phyloP scores from a whole-genome alignment of 495 filamentous ascomycete genomes.

The Chlorociboria aeruginascens region DNA sequence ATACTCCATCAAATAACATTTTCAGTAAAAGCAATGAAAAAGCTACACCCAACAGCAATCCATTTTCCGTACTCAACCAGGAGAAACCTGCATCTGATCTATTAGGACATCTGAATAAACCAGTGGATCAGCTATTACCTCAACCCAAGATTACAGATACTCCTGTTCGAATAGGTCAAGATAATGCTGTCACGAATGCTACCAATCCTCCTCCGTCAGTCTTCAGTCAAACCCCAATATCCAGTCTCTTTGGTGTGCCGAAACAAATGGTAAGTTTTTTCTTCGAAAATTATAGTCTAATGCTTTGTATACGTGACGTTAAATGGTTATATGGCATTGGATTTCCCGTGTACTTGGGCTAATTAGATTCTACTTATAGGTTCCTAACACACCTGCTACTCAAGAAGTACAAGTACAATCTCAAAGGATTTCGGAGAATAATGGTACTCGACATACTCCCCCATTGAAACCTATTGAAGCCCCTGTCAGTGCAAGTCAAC shows the following conservation, averaged over 20 bases:
- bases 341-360: too few species aligned
- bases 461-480: conserved; percentile 4
- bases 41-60: neutral
- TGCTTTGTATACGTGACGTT: too few species aligned
- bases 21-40: neutral
- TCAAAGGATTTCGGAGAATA: neutral
- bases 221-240: neutral
- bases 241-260: neutral
- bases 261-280: too few species aligned
- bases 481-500: conserved; percentile 1
- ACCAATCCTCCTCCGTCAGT: neutral
- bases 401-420: neutral
- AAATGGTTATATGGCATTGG: too few species aligned
- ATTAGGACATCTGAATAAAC: conserved; percentile 11
- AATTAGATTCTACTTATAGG: too few species aligned
- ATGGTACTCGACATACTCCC: neutral
- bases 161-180: neutral
- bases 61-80: neutral
- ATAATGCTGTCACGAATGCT: neutral
- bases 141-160: conserved; percentile 5
- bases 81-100: neutral
- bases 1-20: neutral
- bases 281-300: too few species aligned
- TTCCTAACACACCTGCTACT: too few species aligned
- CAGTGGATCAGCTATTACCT: conserved; percentile 2